Percentiles rank a stretch among this genome's conserved stretches.
Evolutionary conservation across 805 yeast species (phyloP).

Genomic region (Ogataea parapolymorpha): DNA sequence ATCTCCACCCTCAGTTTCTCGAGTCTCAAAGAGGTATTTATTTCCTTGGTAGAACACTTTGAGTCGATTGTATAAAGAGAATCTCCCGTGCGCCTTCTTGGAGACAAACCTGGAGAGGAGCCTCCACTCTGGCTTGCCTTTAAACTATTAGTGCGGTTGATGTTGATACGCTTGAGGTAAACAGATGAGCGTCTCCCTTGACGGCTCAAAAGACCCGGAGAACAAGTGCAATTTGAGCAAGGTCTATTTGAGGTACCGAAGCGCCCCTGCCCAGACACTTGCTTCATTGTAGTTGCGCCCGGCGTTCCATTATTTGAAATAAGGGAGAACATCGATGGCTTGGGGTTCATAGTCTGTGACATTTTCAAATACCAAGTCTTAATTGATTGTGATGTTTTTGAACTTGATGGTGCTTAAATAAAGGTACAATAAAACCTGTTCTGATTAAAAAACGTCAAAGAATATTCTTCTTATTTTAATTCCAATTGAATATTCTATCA

Average conservation of each 20-base stretch:
- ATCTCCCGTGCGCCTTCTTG: constrained; percentile 26
- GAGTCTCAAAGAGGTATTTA: constrained; percentile 60
- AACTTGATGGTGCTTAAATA: background rate
- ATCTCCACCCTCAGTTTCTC: constrained; percentile 59
- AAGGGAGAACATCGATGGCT: constrained; percentile 43
- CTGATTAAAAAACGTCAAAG: background rate
- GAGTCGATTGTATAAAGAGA: constrained; percentile 24
- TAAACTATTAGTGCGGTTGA: constrained; percentile 20
- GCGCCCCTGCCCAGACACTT: constrained; percentile 22
- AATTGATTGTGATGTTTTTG: too few species aligned
- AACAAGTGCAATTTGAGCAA: constrained; percentile 77
- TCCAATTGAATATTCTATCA: background rate
- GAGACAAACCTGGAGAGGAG: constrained; percentile 39
- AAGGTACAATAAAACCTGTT: background rate
- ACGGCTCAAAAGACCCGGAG: constrained; percentile 76
- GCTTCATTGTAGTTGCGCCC: constrained; percentile 30
- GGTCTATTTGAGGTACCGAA: constrained; percentile 35
- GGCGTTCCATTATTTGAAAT: constrained; percentile 31
- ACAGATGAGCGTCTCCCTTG: constrained; percentile 57
- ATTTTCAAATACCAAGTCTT: constrained; percentile 6
- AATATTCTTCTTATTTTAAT: constrained; percentile 1
- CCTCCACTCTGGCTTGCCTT: constrained; percentile 10
- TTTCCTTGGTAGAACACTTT: constrained; percentile 36
- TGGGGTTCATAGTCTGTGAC: constrained; percentile 33
- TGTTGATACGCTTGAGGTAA: constrained; percentile 31